Evolutionary conservation across 352 stramenopile genomes (phyloP).

Genomic region (Globisporangium splendens): DNA sequence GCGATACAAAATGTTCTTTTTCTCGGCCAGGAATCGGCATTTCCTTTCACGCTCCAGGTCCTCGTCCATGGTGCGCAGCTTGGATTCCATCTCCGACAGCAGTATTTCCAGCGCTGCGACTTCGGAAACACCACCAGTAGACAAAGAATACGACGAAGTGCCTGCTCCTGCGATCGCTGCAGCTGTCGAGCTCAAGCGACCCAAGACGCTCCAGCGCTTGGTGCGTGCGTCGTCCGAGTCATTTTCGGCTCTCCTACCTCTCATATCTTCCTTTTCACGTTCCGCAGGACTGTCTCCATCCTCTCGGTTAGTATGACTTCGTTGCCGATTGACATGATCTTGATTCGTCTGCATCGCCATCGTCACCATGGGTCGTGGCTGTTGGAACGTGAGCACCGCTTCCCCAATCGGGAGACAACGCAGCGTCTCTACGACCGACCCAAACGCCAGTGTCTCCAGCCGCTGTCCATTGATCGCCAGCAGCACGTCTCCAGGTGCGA

Average conservation of each 20-base stretch:
- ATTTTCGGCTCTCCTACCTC: conserved; percentile 10
- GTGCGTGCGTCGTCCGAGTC: conserved; percentile 10
- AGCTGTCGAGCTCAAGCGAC: conserved; percentile 28
- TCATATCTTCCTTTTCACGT: conserved; percentile 5
- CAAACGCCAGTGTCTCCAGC: conserved; percentile 32
- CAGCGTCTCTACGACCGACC: conserved; percentile 59
- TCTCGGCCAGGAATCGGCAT: conserved; percentile 64
- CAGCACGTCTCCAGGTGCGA: conserved; percentile 46
- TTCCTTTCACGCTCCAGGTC: conserved; percentile 60
- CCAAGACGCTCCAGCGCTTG: conserved; percentile 42
- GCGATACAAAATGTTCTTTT: conserved; percentile 75
- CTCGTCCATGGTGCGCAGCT: conserved; percentile 28
- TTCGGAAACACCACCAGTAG: neutral
- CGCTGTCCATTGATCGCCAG: conserved; percentile 38
- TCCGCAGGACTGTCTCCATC: neutral
- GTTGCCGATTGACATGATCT: too few species aligned
- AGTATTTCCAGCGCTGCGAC: conserved; percentile 10
- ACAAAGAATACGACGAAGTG: neutral
- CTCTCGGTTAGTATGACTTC: neutral
- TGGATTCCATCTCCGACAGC: conserved; percentile 29
- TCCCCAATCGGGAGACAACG: conserved; percentile 32
- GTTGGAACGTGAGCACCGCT: conserved; percentile 48
- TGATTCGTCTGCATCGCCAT: too few species aligned
- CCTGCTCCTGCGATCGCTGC: conserved; percentile 4
- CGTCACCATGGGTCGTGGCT: conserved; percentile 1